Conservation (phyloP, 73 alveolate species). For the Tetrahymena borealis region DNA sequence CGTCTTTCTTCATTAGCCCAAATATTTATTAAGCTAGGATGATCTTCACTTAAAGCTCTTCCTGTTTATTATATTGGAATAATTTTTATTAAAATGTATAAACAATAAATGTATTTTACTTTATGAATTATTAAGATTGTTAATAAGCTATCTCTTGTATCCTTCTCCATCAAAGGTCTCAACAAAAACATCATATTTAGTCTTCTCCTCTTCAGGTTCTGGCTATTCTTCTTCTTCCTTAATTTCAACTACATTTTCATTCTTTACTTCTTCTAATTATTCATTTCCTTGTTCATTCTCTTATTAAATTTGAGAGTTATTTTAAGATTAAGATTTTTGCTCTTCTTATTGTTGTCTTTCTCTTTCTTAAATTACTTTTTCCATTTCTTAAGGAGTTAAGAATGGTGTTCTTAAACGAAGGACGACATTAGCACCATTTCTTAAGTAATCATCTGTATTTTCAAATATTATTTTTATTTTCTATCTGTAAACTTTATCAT, state of each 20-base stretch:
- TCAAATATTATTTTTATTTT: neutral
- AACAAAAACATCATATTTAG: neutral
- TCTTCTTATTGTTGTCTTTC: neutral
- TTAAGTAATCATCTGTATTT: neutral
- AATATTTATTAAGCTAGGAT: neutral
- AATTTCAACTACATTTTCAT: neutral
- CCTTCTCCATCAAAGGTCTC: neutral
- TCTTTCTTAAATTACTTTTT: neutral
- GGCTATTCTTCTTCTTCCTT: neutral
- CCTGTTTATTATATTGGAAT: too few relatives aligned
- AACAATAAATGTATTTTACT: neutral
- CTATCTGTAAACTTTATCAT: neutral
- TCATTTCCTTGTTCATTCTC: neutral
- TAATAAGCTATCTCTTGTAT: neutral
- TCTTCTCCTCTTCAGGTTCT: neutral
- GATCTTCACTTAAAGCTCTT: neutral
- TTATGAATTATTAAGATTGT: neutral
- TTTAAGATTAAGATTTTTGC: neutral
- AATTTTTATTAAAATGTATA: neutral
- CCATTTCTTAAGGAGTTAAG: neutral
- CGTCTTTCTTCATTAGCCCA: neutral
- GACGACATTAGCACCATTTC: neutral
- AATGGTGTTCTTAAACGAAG: neutral
- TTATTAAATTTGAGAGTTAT: neutral
- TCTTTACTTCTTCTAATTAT: neutral